Conservation (phyloP, 1,284 basidiomycete species). For the Heliocybe sulcata region DNA sequence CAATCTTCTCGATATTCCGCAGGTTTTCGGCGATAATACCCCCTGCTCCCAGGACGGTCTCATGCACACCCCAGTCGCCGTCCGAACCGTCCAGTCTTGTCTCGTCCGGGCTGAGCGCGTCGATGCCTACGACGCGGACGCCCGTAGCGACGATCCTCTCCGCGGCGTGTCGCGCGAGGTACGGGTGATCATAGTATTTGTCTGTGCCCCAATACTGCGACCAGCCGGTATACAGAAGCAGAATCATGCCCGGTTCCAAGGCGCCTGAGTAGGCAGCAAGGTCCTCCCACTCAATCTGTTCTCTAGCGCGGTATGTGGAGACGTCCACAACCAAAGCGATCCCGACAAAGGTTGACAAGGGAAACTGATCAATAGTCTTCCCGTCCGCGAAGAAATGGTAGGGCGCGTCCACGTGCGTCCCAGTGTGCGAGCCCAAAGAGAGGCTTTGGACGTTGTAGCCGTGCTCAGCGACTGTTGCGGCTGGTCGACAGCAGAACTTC, state of each 20-base stretch:
- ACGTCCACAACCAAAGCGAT: conserved; percentile 45
- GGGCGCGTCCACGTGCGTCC: conserved; percentile 72
- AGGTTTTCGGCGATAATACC: conserved; percentile 23
- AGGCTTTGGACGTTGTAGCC: conserved; percentile 45
- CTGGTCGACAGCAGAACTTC: conserved; percentile 27
- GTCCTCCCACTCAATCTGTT: conserved; percentile 46
- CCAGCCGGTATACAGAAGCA: conserved; percentile 36
- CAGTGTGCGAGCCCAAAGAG: conserved; percentile 49
- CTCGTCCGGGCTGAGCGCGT: conserved; percentile 60
- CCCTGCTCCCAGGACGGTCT: conserved; percentile 46
- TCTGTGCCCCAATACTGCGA: conserved; percentile 41
- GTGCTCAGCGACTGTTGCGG: conserved; percentile 30
- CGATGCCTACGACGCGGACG: conserved; percentile 48
- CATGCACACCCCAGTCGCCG: conserved; percentile 32
- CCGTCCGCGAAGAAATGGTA: conserved; percentile 57
- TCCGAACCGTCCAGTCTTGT: conserved; percentile 25
- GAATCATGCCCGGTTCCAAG: conserved; percentile 17
- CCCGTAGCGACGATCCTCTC: conserved; percentile 39
- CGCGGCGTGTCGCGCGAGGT: conserved; percentile 45
- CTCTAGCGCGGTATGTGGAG: conserved; percentile 25
- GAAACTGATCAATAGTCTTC: conserved; percentile 47
- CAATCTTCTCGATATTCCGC: conserved; percentile 14
- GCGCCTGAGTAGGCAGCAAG: conserved; percentile 26
- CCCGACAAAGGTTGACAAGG: conserved; percentile 41
- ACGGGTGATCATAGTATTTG: conserved; percentile 57